These are phyloP conservation scores for Blastocrithidia nonstop DNA, from an alignment of 208 protist genomes.

Conservation along the genomic window DNA sequence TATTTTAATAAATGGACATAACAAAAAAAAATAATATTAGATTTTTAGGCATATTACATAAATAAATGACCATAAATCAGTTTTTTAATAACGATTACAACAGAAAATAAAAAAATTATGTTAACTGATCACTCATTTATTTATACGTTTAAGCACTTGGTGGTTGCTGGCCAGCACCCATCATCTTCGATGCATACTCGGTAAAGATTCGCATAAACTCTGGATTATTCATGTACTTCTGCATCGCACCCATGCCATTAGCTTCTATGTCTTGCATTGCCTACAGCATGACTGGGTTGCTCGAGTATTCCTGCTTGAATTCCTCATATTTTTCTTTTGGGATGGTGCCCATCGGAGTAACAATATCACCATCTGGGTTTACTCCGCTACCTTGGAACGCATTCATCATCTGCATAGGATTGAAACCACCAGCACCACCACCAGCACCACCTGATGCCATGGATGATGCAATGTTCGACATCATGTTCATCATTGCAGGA, in stretches of 20 bases:
- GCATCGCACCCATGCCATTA: constrained; percentile 71
- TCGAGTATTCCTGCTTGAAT: constrained; percentile 52
- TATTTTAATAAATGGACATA: no score
- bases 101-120: no score
- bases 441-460: constrained; percentile 20
- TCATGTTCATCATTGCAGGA: constrained; percentile 74
- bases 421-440: neutral
- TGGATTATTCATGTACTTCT: constrained; percentile 84
- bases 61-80: no score
- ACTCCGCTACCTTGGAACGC: constrained; percentile 18
- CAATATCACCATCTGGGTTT: constrained; percentile 41
- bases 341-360: constrained; percentile 70
- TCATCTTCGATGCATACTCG: constrained; percentile 71
- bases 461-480: constrained; percentile 64
- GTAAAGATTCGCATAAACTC: constrained; percentile 83
- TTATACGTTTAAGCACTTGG: no score
- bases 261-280: constrained; percentile 74
- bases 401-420: neutral
- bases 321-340: constrained; percentile 37
- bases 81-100: no score
- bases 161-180: no score
- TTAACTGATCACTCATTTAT: no score
- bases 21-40: no score
- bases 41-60: no score
- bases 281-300: constrained; percentile 65